Evolutionary conservation across 495 filamentous ascomycete genomes (phyloP).

Genomic region (Lepraria neglecta): DNA sequence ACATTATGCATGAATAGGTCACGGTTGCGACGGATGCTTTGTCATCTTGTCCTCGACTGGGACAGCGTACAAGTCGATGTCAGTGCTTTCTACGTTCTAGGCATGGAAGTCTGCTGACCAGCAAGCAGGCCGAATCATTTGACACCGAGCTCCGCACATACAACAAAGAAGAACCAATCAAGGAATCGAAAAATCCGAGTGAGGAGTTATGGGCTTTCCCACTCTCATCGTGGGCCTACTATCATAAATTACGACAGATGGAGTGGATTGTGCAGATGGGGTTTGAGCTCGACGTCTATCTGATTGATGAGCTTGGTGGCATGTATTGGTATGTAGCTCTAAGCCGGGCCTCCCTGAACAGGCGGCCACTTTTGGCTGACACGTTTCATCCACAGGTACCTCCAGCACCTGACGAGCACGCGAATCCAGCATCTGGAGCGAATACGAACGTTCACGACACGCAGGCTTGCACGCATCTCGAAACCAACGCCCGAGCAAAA

Average conservation of each 20-base stretch:
- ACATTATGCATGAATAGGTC: constrained; percentile 85
- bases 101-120: constrained; percentile 5
- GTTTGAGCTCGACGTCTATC: constrained; percentile 90
- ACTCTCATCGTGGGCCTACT: constrained; percentile 80
- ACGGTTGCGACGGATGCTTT: constrained; percentile 74
- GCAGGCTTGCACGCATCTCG: constrained; percentile 31
- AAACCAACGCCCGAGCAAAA: constrained; percentile 33
- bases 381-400: constrained; percentile 28
- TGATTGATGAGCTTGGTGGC: constrained; percentile 72
- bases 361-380: background rate
- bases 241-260: constrained; percentile 81
- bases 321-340: constrained; percentile 74
- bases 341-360: background rate
- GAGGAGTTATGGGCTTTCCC: constrained; percentile 56
- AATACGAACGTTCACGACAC: constrained; percentile 55
- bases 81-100: constrained; percentile 14
- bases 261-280: constrained; percentile 85
- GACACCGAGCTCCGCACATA: constrained; percentile 63
- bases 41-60: constrained; percentile 74
- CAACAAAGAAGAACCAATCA: constrained; percentile 54
- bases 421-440: constrained; percentile 51
- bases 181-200: constrained; percentile 38
- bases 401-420: constrained; percentile 50
- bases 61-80: constrained; percentile 78
- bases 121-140: constrained; percentile 57